Base-by-base conservation (phyloP, 106 monocot genomes). In the Allium sativum region DNA sequence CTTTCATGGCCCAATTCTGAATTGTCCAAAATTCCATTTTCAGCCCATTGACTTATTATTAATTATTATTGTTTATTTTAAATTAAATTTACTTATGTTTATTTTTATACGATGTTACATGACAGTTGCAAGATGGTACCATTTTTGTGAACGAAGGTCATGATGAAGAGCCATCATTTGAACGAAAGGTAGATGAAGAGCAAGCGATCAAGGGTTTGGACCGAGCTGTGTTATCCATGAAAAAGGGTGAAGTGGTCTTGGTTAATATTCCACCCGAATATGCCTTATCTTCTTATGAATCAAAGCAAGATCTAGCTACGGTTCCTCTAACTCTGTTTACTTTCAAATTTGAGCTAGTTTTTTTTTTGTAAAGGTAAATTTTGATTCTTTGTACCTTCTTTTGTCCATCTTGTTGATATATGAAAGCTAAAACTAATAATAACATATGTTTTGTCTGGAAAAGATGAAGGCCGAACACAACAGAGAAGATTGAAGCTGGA, bases 321-420 rank as follows among this genome's bases (percentile, higher is more conserved):
- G 91, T 96, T 72, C 96, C 90, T 44, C 81, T 87, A 6, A 80
- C 84, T 66, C 84, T 87, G 57, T 87, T 96, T 13, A 55, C 68
- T 45, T 91, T 87, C 78, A 91, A 96, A 56, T 60, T 95, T 45
- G 95, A 95, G 68, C 77, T 93, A 60, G 82, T n/a, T n/a, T 93
- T 7, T 93, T 89, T 3, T 89, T 93, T 74, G 80, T 75, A n/a
- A 93, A 93, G 86, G 87, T 88, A 48, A 50, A 47, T 20, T 6
- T 58, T 4, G n/a, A 42, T 60, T n/a, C 14, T 9, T 8, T 12
- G 9, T 47, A 12, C 47, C 8, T 47, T 8, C 12, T 8, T 47
- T 8, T 12, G 8, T 12, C 8, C 12, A 12, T 8, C n/a, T 47
- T 47, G 9, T 47, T 47, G 47, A 12, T 47, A n/a, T n/a, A n/a